phyloP scores from a whole-genome alignment of 805 yeast species.

The Kluyveromyces lactis region DNA sequence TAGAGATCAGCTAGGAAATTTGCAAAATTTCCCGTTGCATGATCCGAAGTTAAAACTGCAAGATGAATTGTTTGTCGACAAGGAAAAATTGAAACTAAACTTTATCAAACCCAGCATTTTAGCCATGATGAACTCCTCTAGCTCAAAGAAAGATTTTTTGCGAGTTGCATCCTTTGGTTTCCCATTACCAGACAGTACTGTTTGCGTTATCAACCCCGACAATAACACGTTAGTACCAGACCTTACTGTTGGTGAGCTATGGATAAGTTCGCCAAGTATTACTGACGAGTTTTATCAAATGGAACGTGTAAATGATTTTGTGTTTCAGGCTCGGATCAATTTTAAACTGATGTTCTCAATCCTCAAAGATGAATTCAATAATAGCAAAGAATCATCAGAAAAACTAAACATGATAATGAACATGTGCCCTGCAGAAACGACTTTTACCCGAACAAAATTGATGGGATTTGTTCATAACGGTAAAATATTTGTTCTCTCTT shows the following conservation, averaged over 20 bases:
- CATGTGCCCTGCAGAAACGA: constrained; percentile 20
- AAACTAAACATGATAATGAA: constrained; percentile 21
- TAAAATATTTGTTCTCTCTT: constrained; percentile 78
- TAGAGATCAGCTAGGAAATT: constrained; percentile 68
- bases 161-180: constrained; percentile 89
- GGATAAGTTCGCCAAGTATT: constrained; percentile 92
- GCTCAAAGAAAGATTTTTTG: constrained; percentile 39
- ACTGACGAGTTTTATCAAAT: constrained; percentile 43
- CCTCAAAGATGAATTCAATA: background rate
- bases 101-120: constrained; percentile 24
- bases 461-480: constrained; percentile 86
- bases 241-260: constrained; percentile 86
- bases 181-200: constrained; percentile 88
- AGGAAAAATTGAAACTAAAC: constrained; percentile 29
- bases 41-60: constrained; percentile 20
- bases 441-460: constrained; percentile 79
- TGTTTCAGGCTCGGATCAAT: constrained; percentile 27
- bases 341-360: constrained; percentile 21
- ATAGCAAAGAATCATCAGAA: constrained; percentile 11
- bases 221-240: constrained; percentile 64
- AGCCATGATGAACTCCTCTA: constrained; percentile 26
- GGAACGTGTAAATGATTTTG: constrained; percentile 29
- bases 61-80: constrained; percentile 29
- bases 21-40: constrained; percentile 27
- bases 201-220: constrained; percentile 93